Evolutionary conservation across 2,329 filamentous ascomycete genomes (phyloP), one percentile per base, ranked within the genome.

Genomic region (Cladophialophora psammophila): DNA sequence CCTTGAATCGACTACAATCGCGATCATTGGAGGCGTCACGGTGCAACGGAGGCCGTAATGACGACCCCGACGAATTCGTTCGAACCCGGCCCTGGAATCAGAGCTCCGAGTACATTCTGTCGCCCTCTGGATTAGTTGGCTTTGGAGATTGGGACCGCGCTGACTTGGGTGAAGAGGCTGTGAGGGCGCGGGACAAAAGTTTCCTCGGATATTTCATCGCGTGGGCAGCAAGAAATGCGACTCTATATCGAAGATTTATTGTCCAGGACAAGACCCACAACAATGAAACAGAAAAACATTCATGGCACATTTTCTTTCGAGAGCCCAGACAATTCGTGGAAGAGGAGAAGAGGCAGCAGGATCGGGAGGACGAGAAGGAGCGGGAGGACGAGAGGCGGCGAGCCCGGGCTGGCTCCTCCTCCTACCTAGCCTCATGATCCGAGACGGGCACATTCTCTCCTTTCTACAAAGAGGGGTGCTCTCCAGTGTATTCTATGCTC

Each of bases 171-270:
- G 32, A 60, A 9, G 42, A 54, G 12, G n/a, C 35, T 2, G 31
- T 68, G 1, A 18, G 34, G n/a, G 59, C 40, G 12, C 65, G 70
- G 26, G 70, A 71, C 38, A 50, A 57, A n/a, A 35, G 34, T 31
- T 40, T 71, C 2, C 32, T 68, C 9, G 34, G 65, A 20, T 67
- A 66, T 59, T 70, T 70, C 36, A 32, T 45, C 40, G 70, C 60
- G 15, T 71, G 68, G 70, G 54, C 68, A 4, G 65, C 64, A 15
- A 5, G 53, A 15, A 63, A 67, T 18, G 63, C 38, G 8, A 31
- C 42, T 9, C 50, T 60, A 9, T 64, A 70, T 53, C 57, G 63
- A 36, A 40, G 38, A 45, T 70, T 70, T 26, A 45, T 50, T 12
- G 54, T 67, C 3, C n/a, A 67, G 9, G 70, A 71, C 20, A 50